These are phyloP conservation scores for Platanthera zijinensis DNA, from an alignment of 106 monocot species.

Conservation along the genomic window DNA sequence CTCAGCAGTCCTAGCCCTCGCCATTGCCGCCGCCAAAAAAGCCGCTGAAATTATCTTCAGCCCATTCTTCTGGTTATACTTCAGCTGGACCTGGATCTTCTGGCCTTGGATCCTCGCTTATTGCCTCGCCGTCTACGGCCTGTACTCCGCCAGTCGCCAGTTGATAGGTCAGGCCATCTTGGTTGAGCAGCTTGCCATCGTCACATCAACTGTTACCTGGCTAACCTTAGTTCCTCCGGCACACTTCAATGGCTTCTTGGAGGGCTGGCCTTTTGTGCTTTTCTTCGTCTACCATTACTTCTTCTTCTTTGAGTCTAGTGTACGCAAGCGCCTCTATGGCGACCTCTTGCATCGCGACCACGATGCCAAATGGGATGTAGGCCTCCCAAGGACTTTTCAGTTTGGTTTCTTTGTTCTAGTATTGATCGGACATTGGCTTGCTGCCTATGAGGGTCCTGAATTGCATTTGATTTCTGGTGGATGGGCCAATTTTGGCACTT, in stretches of 20 bases:
- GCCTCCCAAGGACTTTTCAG: conserved; percentile 19
- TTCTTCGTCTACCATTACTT: conserved; percentile 86
- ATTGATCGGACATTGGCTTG: conserved; percentile 55
- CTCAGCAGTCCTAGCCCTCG: conserved; percentile 30
- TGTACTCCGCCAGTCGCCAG: conserved; percentile 33
- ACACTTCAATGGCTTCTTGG: conserved; percentile 66
- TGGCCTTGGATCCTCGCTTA: conserved; percentile 54
- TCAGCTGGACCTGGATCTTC: conserved; percentile 70
- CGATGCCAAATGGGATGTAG: conserved; percentile 67
- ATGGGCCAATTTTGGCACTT: conserved; percentile 50
- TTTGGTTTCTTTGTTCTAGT: conserved; percentile 34
- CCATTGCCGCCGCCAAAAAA: conserved; percentile 26
- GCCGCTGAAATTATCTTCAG: conserved; percentile 12
- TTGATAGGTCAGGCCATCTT: conserved; percentile 21
- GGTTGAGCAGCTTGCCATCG: conserved; percentile 51
- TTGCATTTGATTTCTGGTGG: conserved; percentile 57
- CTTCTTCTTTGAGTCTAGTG: conserved; percentile 81
- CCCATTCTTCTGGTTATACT: conserved; percentile 85
- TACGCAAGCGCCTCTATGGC: conserved; percentile 58
- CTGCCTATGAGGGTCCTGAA: conserved; percentile 53
- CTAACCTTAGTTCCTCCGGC: conserved; percentile 65
- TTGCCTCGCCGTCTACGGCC: conserved; percentile 32
- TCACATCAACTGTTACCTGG: conserved; percentile 54
- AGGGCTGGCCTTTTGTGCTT: conserved; percentile 73
- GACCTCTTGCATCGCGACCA: conserved; percentile 47